Conservation (phyloP, 148 eudicot genomes). For the Talinum fruticosum region DNA sequence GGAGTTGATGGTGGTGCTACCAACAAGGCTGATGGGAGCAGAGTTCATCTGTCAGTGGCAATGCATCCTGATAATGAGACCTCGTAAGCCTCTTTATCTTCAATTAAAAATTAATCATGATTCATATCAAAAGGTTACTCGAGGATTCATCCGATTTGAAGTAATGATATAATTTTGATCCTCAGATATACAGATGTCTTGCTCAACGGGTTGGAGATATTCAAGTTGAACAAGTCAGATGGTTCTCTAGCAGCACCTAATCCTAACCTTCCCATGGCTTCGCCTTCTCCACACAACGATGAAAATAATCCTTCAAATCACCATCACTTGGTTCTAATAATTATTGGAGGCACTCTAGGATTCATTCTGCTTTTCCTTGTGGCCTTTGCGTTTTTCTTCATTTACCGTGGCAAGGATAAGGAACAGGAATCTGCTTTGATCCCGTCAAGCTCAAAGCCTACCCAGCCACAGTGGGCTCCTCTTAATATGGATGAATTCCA, state of each 20-base stretch:
- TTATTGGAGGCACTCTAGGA: not conserved
- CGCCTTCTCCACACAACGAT: not conserved
- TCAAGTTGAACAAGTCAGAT: constrained; percentile 18
- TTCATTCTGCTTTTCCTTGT: not conserved
- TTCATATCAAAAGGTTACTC: too few species aligned
- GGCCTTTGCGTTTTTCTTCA: not conserved
- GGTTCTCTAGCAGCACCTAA: constrained; percentile 25
- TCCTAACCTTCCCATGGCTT: not conserved
- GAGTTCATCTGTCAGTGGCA: not conserved
- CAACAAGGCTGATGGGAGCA: not conserved
- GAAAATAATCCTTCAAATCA: not conserved
- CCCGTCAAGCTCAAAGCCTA: not conserved
- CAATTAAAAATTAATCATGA: too few species aligned
- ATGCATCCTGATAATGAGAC: not conserved
- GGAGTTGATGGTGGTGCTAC: too few species aligned
- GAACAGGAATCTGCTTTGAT: not conserved
- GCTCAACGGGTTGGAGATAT: constrained; percentile 30
- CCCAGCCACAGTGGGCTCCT: not conserved
- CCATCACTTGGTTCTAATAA: not conserved
- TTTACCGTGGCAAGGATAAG: not conserved
- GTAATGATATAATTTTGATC: not conserved
- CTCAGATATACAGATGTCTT: constrained; percentile 8
- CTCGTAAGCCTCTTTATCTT: not conserved
- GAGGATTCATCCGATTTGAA: too few species aligned
- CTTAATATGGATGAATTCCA: not conserved